Evolutionary conservation across 108 stramenopile species (phyloP), one percentile per base, ranked within the genome.

Genomic region (Chaetoceros muelleri): DNA sequence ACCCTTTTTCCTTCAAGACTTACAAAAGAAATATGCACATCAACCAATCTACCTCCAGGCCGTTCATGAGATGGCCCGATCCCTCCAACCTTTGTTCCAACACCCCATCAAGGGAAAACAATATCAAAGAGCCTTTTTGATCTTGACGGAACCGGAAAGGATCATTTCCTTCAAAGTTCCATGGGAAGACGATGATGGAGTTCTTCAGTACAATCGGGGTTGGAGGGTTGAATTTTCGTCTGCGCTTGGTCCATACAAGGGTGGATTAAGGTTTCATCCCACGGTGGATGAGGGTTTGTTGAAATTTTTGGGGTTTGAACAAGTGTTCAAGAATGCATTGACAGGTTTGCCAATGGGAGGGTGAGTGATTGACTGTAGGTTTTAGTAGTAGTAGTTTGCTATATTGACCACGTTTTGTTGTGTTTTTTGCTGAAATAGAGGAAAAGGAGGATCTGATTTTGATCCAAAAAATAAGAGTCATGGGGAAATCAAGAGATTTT

Each of bases 221-320:
- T 81, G 67, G 65, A 66, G 80, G 50, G 76, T 81, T 13, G 75
- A 81, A 53, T 81, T 77, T 54, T 74, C 59, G 24, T 67, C 77
- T 55, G 83, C 87, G 20, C 75, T 87, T 1, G 90, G 90, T 17
- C 90, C 90, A 10, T 92, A 88, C 57, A 86, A 92, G 44, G 90
- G 90, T 27, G 87, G 90, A 10, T 54, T 87, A 1, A 64, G 87
- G 24, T 88, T 88, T 51, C 80, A 84, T 49, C 83, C 82, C 34
- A 76, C 80, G 18, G 85, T 90, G 10, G 64, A 71, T 46, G 73
- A 73, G 22, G 75, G 69, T 19, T 72, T 74, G 3, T 60, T 81
- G 17, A 81, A 81, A 70, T 81, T 81, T 48, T 61, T 77, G 48
- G 76, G 76, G 7, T 79, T 75, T 30, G 77, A 79, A 55, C 75